These are phyloP conservation scores for Trichophyton rubrum DNA, from an alignment of 2,329 filamentous ascomycete species.

Conservation along the genomic window DNA sequence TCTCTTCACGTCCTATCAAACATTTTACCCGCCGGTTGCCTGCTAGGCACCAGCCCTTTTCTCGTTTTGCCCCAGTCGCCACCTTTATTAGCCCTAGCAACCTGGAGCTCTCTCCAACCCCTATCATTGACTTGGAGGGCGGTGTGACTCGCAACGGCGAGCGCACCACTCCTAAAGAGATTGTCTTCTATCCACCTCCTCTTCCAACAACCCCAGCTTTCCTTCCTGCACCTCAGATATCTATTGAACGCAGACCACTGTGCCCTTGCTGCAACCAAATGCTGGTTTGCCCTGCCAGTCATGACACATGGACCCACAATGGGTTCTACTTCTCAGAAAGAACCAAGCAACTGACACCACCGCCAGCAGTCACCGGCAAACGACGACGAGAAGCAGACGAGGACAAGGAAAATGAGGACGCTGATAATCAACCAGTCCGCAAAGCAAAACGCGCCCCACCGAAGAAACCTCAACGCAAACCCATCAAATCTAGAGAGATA, in stretches of 20 bases:
- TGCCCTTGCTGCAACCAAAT: conserved; percentile 10
- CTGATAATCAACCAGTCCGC: neutral
- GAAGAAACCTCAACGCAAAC: neutral
- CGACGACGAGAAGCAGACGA: neutral
- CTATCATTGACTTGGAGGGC: neutral
- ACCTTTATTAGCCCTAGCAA: conserved; percentile 2
- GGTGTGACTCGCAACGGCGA: conserved; percentile 1
- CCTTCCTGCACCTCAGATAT: neutral
- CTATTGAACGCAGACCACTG: neutral
- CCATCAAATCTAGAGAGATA: conserved; percentile 5
- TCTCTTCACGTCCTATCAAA: neutral
- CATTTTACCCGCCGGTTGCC: neutral
- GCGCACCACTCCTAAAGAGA: neutral
- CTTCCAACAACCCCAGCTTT: neutral
- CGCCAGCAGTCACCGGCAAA: conserved; percentile 5
- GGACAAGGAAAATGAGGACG: neutral
- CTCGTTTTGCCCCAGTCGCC: neutral
- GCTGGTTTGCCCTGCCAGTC: conserved; percentile 10
- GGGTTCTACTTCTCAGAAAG: neutral
- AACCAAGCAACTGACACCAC: conserved; percentile 9
- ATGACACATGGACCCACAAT: conserved; percentile 6
- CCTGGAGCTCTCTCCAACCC: neutral
- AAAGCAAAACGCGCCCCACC: neutral
- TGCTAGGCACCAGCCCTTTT: neutral
- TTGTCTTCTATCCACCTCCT: neutral